These are phyloP conservation scores for Friedmanniomyces endolithicus DNA, from an alignment of 495 filamentous ascomycete genomes.

Conservation along the genomic window DNA sequence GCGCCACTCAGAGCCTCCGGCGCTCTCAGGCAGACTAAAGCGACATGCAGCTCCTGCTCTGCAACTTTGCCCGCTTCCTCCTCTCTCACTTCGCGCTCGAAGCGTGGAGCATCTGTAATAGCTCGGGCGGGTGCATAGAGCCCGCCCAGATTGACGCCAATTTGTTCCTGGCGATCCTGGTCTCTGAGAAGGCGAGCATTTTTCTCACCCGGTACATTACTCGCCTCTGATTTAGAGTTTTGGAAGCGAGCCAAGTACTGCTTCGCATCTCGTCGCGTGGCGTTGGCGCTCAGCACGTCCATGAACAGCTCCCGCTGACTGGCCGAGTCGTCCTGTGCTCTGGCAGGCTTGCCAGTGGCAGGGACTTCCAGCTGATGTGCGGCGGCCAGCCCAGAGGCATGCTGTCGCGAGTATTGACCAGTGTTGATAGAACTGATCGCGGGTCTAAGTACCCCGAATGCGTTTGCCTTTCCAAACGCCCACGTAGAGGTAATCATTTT, in stretches of 20 bases:
- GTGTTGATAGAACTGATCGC: neutral
- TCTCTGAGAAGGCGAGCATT: constrained; percentile 2
- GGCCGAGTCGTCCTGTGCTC: neutral
- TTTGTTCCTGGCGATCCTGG: constrained; percentile 15
- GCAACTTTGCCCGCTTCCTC: constrained; percentile 25
- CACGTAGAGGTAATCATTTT: constrained; percentile 24
- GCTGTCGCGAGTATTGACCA: neutral
- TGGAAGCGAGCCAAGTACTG: constrained; percentile 74
- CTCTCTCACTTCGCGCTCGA: constrained; percentile 39
- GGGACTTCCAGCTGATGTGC: neutral
- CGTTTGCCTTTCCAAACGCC: constrained; percentile 24
- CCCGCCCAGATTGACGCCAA: constrained; percentile 47
- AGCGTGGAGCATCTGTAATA: constrained; percentile 51
- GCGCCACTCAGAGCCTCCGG: constrained; percentile 56
- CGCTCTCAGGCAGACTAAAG: constrained; percentile 70
- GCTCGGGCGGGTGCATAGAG: constrained; percentile 49
- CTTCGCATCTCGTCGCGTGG: constrained; percentile 82
- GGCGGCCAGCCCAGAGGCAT: too few relatives aligned
- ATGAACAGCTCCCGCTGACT: constrained; percentile 20
- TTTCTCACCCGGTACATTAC: neutral
- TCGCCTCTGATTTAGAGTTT: neutral
- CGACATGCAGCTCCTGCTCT: constrained; percentile 56
- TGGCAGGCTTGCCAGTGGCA: constrained; percentile 3
- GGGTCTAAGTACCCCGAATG: constrained; percentile 1
- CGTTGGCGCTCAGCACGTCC: constrained; percentile 59